These are phyloP conservation scores for Bathelium albidoporum DNA, from an alignment of 495 filamentous ascomycete species.

Conservation along the genomic window DNA sequence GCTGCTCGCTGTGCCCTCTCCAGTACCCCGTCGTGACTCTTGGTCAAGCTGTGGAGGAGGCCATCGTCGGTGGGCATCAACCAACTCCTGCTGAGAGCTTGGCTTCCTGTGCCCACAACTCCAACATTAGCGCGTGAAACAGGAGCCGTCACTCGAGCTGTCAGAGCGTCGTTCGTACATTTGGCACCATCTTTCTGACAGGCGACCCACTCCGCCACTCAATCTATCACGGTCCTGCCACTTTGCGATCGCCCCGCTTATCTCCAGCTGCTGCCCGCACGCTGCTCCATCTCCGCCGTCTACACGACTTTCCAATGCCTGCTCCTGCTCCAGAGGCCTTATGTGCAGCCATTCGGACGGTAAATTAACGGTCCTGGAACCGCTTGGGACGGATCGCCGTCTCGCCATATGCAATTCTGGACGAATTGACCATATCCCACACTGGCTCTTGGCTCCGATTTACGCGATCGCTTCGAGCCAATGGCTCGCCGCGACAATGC, in stretches of 20 bases:
- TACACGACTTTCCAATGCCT: not conserved
- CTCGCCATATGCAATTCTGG: not conserved
- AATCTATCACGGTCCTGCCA: not conserved
- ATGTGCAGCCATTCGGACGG: not conserved
- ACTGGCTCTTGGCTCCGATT: not conserved
- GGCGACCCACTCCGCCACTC: not conserved
- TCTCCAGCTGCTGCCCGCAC: not conserved
- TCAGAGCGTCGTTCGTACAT: not conserved
- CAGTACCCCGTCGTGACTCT: not conserved
- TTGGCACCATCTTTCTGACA: not conserved
- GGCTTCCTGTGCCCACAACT: not conserved
- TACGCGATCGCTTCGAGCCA: not conserved
- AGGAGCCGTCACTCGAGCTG: not conserved
- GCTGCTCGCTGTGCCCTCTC: not conserved
- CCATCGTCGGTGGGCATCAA: not conserved
- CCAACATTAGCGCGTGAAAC: conserved; percentile 1
- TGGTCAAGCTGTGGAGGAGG: not conserved
- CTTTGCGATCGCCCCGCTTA: not conserved
- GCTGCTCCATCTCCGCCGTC: too few relatives aligned
- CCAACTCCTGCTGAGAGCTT: not conserved
- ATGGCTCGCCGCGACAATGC: conserved; percentile 17
- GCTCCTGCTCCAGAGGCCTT: not conserved
- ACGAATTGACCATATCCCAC: not conserved
- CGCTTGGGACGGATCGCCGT: not conserved
- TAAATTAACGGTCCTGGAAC: not conserved